Conservation (phyloP, 108 stramenopile genomes). For the Craspedostauros australis region DNA sequence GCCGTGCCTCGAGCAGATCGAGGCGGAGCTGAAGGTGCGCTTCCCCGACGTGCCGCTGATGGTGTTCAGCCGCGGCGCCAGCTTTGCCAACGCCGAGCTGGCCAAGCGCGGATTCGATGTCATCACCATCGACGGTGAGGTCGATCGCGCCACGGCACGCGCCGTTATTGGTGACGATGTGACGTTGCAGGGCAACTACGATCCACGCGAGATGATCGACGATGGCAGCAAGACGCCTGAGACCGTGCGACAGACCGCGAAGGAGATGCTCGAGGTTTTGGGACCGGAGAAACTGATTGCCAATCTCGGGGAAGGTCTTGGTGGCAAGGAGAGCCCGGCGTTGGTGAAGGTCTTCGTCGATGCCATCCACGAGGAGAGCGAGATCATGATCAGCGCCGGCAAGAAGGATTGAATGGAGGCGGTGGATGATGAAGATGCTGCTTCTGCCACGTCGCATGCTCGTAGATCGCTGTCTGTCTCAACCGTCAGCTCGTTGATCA, state of each 20-base stretch:
- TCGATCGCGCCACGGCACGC: constrained; percentile 61
- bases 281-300: constrained; percentile 90
- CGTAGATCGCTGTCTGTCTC: too few relatives aligned
- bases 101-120: constrained; percentile 80
- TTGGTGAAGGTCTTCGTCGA: constrained; percentile 85
- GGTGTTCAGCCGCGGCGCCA: constrained; percentile 87
- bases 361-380: constrained; percentile 84
- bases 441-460: too few relatives aligned
- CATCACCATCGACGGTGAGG: constrained; percentile 88
- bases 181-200: constrained; percentile 88
- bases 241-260: constrained; percentile 64
- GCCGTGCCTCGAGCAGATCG: constrained; percentile 77
- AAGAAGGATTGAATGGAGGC: too few relatives aligned
- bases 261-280: constrained; percentile 66
- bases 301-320: constrained; percentile 92
- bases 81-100: constrained; percentile 65
- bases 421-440: too few relatives aligned
- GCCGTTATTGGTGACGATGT: constrained; percentile 46
- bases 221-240: constrained; percentile 58
- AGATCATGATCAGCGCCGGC: constrained; percentile 42
- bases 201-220: constrained; percentile 71
- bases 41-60: constrained; percentile 90
- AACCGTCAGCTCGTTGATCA: too few relatives aligned
- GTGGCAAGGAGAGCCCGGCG: constrained; percentile 86
- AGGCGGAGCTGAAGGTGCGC: constrained; percentile 62